Conservation (phyloP, 2,329 filamentous ascomycete genomes). For the Helminthosporium solani region DNA sequence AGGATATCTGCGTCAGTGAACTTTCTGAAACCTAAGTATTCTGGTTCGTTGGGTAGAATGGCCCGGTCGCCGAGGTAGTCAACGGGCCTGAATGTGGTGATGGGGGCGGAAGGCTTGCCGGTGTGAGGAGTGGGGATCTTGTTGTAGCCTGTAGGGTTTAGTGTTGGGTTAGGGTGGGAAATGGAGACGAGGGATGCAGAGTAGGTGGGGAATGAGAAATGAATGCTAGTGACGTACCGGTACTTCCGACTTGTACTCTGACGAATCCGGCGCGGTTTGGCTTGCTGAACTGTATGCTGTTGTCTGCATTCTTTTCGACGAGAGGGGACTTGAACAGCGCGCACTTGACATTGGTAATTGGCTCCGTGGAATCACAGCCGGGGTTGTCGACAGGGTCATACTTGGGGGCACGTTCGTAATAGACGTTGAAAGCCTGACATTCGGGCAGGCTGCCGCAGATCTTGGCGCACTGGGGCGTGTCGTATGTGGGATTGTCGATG, state of each 20-base stretch:
- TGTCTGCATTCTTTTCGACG: neutral
- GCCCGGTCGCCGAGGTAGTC: neutral
- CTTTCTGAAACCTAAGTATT: neutral
- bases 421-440: conserved; percentile 16
- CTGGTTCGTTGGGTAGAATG: neutral
- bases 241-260: neutral
- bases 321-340: conserved; percentile 1
- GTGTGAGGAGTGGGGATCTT: no score
- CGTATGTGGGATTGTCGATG: conserved; percentile 17
- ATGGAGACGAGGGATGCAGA: no score
- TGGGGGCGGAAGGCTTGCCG: no score
- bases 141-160: no score
- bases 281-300: neutral
- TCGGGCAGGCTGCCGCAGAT: conserved; percentile 2
- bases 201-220: neutral
- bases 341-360: conserved; percentile 10
- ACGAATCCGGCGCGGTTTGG: neutral
- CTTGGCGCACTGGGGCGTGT: conserved; percentile 19
- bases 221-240: neutral
- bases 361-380: conserved; percentile 5
- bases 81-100: neutral
- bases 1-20: neutral
- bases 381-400: neutral
- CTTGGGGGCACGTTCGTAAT: conserved; percentile 9
- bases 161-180: no score